Evolutionary conservation across 352 stramenopile genomes (phyloP).

Genomic region (Phytophthora podocarpi): DNA sequence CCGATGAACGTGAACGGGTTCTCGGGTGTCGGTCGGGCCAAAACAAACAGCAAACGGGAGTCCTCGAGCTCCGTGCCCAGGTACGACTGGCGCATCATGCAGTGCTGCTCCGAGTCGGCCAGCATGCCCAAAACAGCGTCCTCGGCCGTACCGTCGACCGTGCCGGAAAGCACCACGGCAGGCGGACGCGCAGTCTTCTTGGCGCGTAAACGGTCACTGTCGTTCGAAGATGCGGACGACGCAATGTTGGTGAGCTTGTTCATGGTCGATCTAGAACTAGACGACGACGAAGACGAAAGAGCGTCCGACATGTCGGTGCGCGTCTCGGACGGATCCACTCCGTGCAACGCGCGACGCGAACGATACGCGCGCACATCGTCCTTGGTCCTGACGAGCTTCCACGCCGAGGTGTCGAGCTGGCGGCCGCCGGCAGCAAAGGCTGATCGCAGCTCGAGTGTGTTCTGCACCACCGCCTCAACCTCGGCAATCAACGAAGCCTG

Average conservation of each 20-base stretch:
- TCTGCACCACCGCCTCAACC: constrained; percentile 36
- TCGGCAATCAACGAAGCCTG: constrained; percentile 29
- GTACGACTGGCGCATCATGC: constrained; percentile 46
- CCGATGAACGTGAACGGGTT: constrained; percentile 54
- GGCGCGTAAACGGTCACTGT: constrained; percentile 20
- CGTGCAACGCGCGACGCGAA: constrained; percentile 40
- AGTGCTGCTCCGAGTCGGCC: constrained; percentile 46
- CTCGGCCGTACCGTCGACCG: constrained; percentile 46
- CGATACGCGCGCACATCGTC: constrained; percentile 45
- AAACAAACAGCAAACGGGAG: constrained; percentile 39
- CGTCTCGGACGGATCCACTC: constrained; percentile 22
- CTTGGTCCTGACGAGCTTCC: constrained; percentile 49
- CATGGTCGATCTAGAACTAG: constrained; percentile 29
- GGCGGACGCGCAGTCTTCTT: constrained; percentile 36
- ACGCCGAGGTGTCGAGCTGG: constrained; percentile 40
- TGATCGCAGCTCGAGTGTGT: constrained; percentile 40
- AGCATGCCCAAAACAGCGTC: constrained; percentile 50
- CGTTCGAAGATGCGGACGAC: constrained; percentile 24
- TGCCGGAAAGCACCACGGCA: constrained; percentile 42
- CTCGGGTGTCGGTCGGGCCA: constrained; percentile 33
- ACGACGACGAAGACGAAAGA: constrained; percentile 36
- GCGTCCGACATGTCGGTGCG: constrained; percentile 23
- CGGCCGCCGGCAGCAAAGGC: constrained; percentile 35
- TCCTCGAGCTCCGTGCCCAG: constrained; percentile 45
- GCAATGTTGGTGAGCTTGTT: constrained; percentile 27